These are phyloP conservation scores for Silene coronaria DNA, from an alignment of 179 eudicot species.

Conservation along the genomic window DNA sequence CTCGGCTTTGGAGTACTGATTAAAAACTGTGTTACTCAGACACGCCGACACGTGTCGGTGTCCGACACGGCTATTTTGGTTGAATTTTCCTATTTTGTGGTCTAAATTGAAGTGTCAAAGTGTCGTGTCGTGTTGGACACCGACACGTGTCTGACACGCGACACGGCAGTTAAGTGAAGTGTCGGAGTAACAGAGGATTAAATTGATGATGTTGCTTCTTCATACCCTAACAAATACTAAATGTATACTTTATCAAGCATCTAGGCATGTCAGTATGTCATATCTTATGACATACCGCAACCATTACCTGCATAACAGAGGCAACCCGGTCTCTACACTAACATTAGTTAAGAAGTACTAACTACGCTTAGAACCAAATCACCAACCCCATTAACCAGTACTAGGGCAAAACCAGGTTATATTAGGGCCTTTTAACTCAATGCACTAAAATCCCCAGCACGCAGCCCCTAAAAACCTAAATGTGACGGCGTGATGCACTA, in stretches of 20 bases:
- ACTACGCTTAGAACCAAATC: neutral
- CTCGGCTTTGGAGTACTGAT: neutral
- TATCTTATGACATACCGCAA: neutral
- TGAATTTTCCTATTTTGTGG: too few relatives aligned
- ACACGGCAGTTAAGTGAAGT: too few relatives aligned
- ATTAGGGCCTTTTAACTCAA: neutral
- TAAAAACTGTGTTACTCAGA: too few relatives aligned
- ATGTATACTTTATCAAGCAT: neutral
- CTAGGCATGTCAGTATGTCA: too few relatives aligned
- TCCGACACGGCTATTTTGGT: too few relatives aligned
- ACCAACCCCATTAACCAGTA: neutral
- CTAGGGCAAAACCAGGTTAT: neutral
- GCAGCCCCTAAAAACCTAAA: neutral
- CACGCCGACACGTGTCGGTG: too few relatives aligned
- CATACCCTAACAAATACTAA: neutral
- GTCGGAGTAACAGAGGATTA: too few relatives aligned
- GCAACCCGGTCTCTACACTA: neutral
- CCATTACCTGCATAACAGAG: neutral
- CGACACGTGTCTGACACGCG: too few relatives aligned
- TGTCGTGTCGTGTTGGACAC: too few relatives aligned
- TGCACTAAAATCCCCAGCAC: neutral
- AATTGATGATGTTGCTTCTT: too few relatives aligned
- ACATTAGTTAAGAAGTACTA: too few relatives aligned
- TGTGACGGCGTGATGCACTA: neutral
- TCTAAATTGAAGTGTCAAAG: too few relatives aligned